Percentiles rank a stretch among this genome's conserved stretches.
Evolutionary conservation across 495 filamentous ascomycete species (phyloP).

Genomic region (Penicillium salamii): DNA sequence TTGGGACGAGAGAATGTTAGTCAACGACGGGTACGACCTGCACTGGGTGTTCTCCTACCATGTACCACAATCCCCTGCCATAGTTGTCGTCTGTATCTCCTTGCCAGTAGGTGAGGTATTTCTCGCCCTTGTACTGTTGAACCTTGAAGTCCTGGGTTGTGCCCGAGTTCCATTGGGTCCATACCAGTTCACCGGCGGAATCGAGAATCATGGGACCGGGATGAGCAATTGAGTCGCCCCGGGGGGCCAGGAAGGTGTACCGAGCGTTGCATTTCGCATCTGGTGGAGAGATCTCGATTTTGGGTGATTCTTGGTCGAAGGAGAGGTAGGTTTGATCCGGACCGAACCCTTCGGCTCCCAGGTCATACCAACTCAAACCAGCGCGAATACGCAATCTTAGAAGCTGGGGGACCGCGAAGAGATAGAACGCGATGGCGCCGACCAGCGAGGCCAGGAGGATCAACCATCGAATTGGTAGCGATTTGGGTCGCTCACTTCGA

Average conservation of each 20-base stretch:
- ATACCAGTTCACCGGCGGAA: constrained; percentile 41
- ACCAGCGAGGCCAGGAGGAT: constrained; percentile 9
- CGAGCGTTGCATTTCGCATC: constrained; percentile 37
- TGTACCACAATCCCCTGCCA: constrained; percentile 50
- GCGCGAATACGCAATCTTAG: constrained; percentile 27
- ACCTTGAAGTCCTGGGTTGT: constrained; percentile 48
- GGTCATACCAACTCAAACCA: constrained; percentile 35
- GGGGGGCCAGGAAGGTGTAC: constrained; percentile 45
- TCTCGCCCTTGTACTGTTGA: constrained; percentile 41
- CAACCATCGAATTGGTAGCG: constrained; percentile 7
- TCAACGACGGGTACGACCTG: too few relatives aligned
- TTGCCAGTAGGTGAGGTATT: constrained; percentile 55
- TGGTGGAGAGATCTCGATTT: constrained; percentile 28
- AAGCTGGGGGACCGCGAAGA: constrained; percentile 31
- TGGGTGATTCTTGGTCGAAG: constrained; percentile 31
- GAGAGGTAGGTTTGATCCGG: constrained; percentile 31
- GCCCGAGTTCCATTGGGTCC: constrained; percentile 37
- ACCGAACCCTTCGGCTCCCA: constrained; percentile 35
- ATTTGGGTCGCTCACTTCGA: constrained; percentile 3
- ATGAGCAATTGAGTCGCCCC: constrained; percentile 39
- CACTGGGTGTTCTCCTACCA: too few relatives aligned
- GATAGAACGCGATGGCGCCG: constrained; percentile 16
- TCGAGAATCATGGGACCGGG: constrained; percentile 48
- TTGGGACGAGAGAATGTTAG: background rate
- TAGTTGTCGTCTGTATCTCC: constrained; percentile 47